Evolutionary conservation across 2,329 filamentous ascomycete genomes (phyloP), one percentile per base, ranked within the genome.

Genomic region (Rhynchosporium agropyri): DNA sequence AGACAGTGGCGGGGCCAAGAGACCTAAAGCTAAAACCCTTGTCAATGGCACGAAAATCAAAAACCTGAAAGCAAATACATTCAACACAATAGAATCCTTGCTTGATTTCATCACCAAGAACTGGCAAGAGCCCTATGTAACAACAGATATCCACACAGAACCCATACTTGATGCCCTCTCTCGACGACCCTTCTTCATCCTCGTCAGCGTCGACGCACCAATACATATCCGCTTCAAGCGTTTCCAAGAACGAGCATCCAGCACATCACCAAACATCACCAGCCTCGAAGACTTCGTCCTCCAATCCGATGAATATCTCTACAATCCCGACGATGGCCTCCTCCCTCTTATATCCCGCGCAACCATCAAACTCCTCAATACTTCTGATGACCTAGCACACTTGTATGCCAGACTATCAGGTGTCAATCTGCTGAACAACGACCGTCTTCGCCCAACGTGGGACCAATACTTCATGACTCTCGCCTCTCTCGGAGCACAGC

Each of bases 381-480:
- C 90, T 2, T 90, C 90, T 0, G 81, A 85, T 15, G 89, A 88
- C 31, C 78, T 96, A 1, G 79, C 85, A 9, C 84, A 89, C 68
- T 83, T 98, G 5, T 87, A 92, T 75, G 80, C 83, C 3, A 88
- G 90, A 8, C 84, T 99, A 1, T 82, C 84, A 55, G 83, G 85
- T 53, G 83, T 97, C 7, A 85, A 96, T 74, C 84, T 99, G 31
- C 83, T 89, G 1, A 88, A 95, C 72, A 84, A 89, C 40, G 84
- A 90, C 70, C 89, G 95, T 1, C 82, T 99, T 42, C 87, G 95
- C 1, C 95, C 95, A 0, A 88, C 86, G 55, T 99, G 95, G 95
- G 95, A 99, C 77, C 88, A 90, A 72, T 99, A 99, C 79, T 99
- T 99, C 75, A 99, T 99, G 95, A 87, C 91, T 46, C 82, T 99